Base-by-base conservation (phyloP, 2,329 filamentous ascomycete genomes). In the Lanzia echinophila region DNA sequence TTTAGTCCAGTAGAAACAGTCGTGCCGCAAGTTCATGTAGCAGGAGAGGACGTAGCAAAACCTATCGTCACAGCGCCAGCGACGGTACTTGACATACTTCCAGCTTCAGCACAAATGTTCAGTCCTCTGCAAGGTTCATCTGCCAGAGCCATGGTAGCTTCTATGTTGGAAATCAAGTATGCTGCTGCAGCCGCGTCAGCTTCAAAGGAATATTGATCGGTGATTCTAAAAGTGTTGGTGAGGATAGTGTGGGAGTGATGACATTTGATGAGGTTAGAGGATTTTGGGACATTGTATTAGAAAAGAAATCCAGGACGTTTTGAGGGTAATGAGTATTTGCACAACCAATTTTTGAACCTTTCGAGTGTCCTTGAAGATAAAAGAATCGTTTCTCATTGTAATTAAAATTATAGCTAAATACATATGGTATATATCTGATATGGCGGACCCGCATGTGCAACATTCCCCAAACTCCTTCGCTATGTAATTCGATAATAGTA, bases 311-410 rank as follows among this genome's bases (percentile, higher is more conserved):
- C 24, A 28, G 41, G 44, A 41, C 41, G 24, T 53, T 47, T 47
- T 47, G 50, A 34, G 50, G 33, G 28, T 34, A 34, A 48, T 19
- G 41, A 53, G 28, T 53, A 53, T 53, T 53, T 53, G 44, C 50
- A 48, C 28, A 53, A 31, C 19, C 36, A 53, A 42, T 53, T 53
- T 53, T 53, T 4, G 44, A 53, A 20, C 44, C 28, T 48, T 13
- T 48, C 17, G 32, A 41, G 31, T 48, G 36, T 48, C 50, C 17
- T 28, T 38, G 19, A 51, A n/a, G n/a, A 28, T 28, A 8, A 28
- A 20, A 4, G 24, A n/a, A 28, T 42, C 43, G 44, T 34, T 48
- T 53, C 36, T 53, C 36, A 24, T 31, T 53, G 44, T 53, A 48
- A 44, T 48, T 36, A 42, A 22, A 31, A 42, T 48, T 53, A 42